phyloP scores from a whole-genome alignment of 495 filamentous ascomycete species.

The Paragyromitra xinjiangensis region DNA sequence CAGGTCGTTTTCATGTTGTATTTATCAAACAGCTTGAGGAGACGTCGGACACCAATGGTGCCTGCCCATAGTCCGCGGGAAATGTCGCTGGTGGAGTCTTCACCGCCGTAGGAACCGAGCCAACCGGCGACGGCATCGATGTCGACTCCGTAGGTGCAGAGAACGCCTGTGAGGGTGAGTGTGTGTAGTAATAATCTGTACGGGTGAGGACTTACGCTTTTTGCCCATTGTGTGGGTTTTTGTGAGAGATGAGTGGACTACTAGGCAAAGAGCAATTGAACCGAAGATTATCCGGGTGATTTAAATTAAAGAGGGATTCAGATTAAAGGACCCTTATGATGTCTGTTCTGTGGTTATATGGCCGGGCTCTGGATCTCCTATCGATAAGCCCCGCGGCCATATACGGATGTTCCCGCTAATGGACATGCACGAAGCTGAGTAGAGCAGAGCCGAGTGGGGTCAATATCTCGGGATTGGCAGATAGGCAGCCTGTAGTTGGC shows the following conservation, averaged over 20 bases:
- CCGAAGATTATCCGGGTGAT: not conserved
- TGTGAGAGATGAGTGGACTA: not conserved
- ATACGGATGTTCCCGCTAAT: not conserved
- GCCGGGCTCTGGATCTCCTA: not conserved
- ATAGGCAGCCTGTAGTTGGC: not conserved
- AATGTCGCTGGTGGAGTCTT: constrained; percentile 75
- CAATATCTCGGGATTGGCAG: not conserved
- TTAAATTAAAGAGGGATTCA: not conserved
- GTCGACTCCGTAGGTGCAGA: constrained; percentile 66
- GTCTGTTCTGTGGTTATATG: not conserved
- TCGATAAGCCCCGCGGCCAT: not conserved
- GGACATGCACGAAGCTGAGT: not conserved
- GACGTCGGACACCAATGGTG: constrained; percentile 73
- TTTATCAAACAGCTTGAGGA: constrained; percentile 79
- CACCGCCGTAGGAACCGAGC: constrained; percentile 76
- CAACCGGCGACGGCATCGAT: constrained; percentile 77
- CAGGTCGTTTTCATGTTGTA: constrained; percentile 84
- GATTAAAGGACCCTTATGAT: not conserved
- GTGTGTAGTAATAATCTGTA: not conserved
- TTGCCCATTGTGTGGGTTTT: constrained; percentile 31
- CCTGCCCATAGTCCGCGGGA: constrained; percentile 73
- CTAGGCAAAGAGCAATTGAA: not conserved
- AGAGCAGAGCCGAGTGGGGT: not conserved
- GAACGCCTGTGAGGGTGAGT: constrained; percentile 53
- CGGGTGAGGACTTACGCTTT: constrained; percentile 17